These are phyloP conservation scores for Crataegus laevigata DNA, from an alignment of 306 rosid genomes.

Conservation along the genomic window DNA sequence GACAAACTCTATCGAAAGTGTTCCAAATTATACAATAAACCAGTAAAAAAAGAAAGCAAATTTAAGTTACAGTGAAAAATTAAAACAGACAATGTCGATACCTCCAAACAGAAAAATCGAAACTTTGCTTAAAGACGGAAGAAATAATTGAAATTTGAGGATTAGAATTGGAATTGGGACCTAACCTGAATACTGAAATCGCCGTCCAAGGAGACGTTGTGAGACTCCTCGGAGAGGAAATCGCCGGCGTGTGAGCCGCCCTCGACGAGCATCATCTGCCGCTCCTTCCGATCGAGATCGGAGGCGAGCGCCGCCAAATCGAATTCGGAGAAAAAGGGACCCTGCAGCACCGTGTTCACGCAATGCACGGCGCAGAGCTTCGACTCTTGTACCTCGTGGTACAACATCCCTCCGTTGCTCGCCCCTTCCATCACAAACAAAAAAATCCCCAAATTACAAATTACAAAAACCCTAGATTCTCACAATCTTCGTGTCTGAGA, in stretches of 20 bases:
- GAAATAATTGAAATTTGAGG: neutral
- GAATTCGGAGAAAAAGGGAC: slow-evolving; percentile 93
- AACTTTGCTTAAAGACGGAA: neutral
- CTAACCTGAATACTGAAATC: slow-evolving; percentile 99
- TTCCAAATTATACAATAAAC: neutral
- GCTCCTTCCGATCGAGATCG: slow-evolving; percentile 83
- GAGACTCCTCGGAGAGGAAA: slow-evolving; percentile 77
- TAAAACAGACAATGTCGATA: neutral
- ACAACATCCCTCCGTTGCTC: slow-evolving; percentile 96
- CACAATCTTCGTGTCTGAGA: neutral
- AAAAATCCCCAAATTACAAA: neutral
- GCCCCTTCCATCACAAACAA: slow-evolving; percentile 56
- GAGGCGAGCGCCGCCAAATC: slow-evolving; percentile 95
- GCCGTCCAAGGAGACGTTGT: slow-evolving; percentile 87
- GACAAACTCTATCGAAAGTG: neutral
- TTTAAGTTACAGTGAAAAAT: neutral
- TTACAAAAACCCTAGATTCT: slow-evolving; percentile 32
- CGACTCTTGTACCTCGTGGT: slow-evolving; percentile 97
- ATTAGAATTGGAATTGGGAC: slow-evolving; percentile 22
- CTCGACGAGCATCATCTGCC: slow-evolving; percentile 66
- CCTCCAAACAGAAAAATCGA: neutral
- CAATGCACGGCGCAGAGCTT: slow-evolving; percentile 98
- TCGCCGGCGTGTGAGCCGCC: slow-evolving; percentile 47
- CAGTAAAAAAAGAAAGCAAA: neutral
- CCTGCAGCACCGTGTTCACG: slow-evolving; percentile 83